Evolutionary conservation across 805 yeast genomes (phyloP).

Genomic region (Saccharomycopsis javanensis): DNA sequence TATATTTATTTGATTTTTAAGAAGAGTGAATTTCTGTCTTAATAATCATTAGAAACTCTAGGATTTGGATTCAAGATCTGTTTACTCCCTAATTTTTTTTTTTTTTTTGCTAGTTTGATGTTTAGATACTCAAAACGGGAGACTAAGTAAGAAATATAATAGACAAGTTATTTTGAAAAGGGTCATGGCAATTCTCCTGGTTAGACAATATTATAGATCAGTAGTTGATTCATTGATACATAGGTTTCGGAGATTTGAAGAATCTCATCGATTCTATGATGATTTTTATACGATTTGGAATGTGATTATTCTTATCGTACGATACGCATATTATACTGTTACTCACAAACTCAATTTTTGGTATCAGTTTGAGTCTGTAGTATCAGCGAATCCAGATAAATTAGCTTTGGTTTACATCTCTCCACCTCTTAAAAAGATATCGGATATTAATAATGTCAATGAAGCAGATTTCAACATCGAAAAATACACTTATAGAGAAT

Average conservation of each 20-base stretch:
- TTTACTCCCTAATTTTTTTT: no score
- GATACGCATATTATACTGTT: conserved; percentile 28
- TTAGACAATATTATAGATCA: not conserved
- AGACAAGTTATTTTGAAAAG: not conserved
- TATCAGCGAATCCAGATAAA: conserved; percentile 36
- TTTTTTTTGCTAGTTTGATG: no score
- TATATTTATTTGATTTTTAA: no score
- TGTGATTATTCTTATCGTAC: conserved; percentile 32
- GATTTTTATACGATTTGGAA: conserved; percentile 45
- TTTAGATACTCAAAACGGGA: no score
- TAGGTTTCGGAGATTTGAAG: conserved; percentile 20
- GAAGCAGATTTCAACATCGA: conserved; percentile 43
- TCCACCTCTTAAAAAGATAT: conserved; percentile 17
- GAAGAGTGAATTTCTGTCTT: no score
- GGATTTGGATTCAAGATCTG: no score
- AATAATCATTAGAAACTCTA: no score
- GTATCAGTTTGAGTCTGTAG: conserved; percentile 59
- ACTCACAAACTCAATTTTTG: conserved; percentile 44
- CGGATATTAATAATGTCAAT: conserved; percentile 33
- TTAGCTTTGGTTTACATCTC: conserved; percentile 48
- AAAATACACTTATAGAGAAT: conserved; percentile 54
- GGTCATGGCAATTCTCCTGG: not conserved
- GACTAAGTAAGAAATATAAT: not conserved
- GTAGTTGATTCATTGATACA: not conserved
- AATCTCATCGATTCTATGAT: conserved; percentile 32